A percentile compares a stretch with the other conserved stretches of the same genome.
phyloP scores from a whole-genome alignment of 2,329 filamentous ascomycete genomes.

The Capronia americana region DNA sequence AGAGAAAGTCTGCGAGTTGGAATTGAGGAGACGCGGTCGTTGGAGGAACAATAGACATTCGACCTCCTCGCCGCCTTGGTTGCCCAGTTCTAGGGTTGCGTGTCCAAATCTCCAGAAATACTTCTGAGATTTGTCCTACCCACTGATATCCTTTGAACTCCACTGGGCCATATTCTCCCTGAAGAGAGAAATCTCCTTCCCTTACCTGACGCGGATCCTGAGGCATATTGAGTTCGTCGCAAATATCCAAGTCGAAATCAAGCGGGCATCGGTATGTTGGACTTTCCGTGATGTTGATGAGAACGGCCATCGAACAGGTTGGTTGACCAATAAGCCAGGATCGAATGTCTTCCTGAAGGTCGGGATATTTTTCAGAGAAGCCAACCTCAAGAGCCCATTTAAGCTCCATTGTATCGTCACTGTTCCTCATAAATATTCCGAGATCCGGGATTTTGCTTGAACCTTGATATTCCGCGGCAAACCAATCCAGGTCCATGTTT shows the following conservation, averaged over 20 bases:
- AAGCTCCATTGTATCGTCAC: conserved; percentile 8
- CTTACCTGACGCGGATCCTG: background rate
- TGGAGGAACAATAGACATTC: conserved; percentile 10
- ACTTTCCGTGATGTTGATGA: conserved; percentile 9
- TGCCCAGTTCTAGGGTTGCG: conserved; percentile 5
- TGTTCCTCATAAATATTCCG: conserved; percentile 13
- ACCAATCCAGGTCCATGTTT: background rate
- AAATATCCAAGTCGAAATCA: conserved; percentile 10
- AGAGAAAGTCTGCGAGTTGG: conserved; percentile 16
- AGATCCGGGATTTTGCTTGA: conserved; percentile 1
- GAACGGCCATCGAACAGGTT: conserved; percentile 8
- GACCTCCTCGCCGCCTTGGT: conserved; percentile 3
- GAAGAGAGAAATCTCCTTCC: conserved; percentile 11
- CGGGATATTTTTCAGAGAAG: conserved; percentile 13
- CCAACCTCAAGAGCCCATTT: conserved; percentile 19
- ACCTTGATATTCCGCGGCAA: background rate
- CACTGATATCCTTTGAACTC: conserved; percentile 16
- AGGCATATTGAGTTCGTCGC: conserved; percentile 9
- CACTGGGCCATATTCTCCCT: conserved; percentile 19
- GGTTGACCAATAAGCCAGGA: conserved; percentile 12
- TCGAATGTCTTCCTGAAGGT: conserved; percentile 12
- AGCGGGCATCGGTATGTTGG: conserved; percentile 8
- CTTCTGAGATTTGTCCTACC: conserved; percentile 19
- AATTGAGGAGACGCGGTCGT: conserved; percentile 13
- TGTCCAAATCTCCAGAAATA: conserved; percentile 22